Evolutionary conservation across 2,329 filamentous ascomycete genomes (phyloP), one percentile per base, ranked within the genome.

Genomic region (Allantophomopsis cytisporea): DNA sequence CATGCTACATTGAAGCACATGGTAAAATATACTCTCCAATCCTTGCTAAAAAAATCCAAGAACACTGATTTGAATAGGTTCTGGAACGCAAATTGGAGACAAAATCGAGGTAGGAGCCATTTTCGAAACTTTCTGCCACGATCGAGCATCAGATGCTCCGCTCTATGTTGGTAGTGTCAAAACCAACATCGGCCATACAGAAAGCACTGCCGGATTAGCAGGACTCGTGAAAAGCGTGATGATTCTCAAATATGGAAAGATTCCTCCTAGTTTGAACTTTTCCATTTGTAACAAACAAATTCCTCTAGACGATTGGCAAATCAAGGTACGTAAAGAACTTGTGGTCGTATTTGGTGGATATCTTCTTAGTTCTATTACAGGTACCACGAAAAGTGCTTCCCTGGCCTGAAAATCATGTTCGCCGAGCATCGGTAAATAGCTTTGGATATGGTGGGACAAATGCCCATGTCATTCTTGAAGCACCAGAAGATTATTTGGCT

Each of bases 371-470:
- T 37, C 23, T 7, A n/a, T 37, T n/a, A 23, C 10, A 37, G 36
- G 7, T 37, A 31, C 18, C 36, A 28, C 35, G 15, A 13, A 37
- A 37, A 37, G 4, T 23, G 4, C 12, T 37, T 37, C 20, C 17
- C 13, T 37, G 17, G 11, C 36, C 14, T 8, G 11, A 28, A 28
- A 12, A 28, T 10, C 11, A 8, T 10, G 11, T 12, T 28, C 23
- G 23, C 5, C 39, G 46, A 16, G 39, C 37, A 10, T 47, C 45
- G 18, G 39, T 54, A 12, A 54, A 53, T 18, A 43, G 36, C 5
- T 52, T 68, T 35, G 65, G 65, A 0, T 66, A 62, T 18, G 64
- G 65, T 7, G 65, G 65, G 13, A 61, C 64, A 14, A 69, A 68
- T 45, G 62, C 60, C 4, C 65, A 68, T 44, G 55, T 54, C 2